phyloP scores from a whole-genome alignment of 306 rosid genomes.

The Lathyrus sativus region DNA sequence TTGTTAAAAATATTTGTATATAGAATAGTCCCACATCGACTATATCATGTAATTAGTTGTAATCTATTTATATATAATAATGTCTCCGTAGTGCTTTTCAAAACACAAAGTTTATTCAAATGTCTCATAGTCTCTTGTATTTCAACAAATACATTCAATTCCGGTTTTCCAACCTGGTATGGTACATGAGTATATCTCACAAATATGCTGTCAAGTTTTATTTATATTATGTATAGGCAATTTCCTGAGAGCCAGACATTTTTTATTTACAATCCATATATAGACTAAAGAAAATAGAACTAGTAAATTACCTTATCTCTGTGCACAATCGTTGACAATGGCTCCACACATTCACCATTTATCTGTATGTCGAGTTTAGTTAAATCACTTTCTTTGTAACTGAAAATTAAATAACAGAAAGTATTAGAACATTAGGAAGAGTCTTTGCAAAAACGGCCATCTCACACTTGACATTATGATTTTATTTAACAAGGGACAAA shows the following conservation, averaged over 20 bases:
- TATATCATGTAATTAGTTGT: no score
- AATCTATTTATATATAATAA: no score
- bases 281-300: constrained; percentile 12
- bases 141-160: constrained; percentile 19
- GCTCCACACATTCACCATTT: constrained; percentile 85
- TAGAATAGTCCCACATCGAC: no score
- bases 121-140: no score
- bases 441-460: constrained; percentile 23
- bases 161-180: constrained; percentile 24
- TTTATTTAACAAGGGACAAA: constrained; percentile 17
- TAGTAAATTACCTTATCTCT: constrained; percentile 63
- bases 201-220: constrained; percentile 18
- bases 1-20: no score
- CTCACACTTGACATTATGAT: constrained; percentile 13
- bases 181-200: constrained; percentile 22
- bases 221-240: constrained; percentile 4
- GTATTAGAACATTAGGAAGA: constrained; percentile 8
- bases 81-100: no score
- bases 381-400: constrained; percentile 76
- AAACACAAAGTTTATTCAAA: no score
- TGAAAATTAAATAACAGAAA: constrained; percentile 41
- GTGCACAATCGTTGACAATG: constrained; percentile 86
- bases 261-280: constrained; percentile 20
- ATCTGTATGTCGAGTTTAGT: constrained; percentile 86
- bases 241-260: background rate